Conservation (phyloP, 306 rosid species). For the Corylus heterophylla region DNA sequence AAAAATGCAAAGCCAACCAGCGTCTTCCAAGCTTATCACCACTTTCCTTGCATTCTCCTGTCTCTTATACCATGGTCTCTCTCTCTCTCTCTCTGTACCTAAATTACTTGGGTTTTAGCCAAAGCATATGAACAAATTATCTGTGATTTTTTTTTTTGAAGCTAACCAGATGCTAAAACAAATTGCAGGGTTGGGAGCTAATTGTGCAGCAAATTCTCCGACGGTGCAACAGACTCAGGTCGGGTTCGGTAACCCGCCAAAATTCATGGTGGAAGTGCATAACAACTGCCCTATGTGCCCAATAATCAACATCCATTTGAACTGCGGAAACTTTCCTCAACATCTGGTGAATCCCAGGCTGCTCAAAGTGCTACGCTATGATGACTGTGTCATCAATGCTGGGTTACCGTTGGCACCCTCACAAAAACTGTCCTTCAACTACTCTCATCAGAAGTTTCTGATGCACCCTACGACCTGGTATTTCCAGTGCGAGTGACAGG, state of each 20-base stretch:
- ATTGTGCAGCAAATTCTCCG: conserved; percentile 14
- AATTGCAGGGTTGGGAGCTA: conserved; percentile 30
- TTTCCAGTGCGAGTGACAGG: conserved; percentile 36
- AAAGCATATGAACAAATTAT: background rate
- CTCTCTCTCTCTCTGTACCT: background rate
- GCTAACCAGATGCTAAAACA: background rate
- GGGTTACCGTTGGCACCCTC: conserved; percentile 35
- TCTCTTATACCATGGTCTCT: conserved; percentile 26
- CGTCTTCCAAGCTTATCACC: conserved; percentile 32
- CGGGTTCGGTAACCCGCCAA: conserved; percentile 25
- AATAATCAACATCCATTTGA: conserved; percentile 36
- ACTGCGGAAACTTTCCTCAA: conserved; percentile 44
- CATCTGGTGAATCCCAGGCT: conserved; percentile 34
- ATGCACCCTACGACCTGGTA: conserved; percentile 34
- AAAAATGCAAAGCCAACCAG: conserved; percentile 26
- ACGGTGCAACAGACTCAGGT: conserved; percentile 38
- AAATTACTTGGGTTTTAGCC: background rate
- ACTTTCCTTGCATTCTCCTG: conserved; percentile 18
- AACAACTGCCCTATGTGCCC: conserved; percentile 47
- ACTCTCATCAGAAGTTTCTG: conserved; percentile 26
- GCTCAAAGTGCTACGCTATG: conserved; percentile 19
- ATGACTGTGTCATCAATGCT: conserved; percentile 30
- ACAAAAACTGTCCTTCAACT: conserved; percentile 36
- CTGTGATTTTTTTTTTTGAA: background rate
- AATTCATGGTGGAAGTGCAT: conserved; percentile 32